A percentile compares a stretch with the other conserved stretches of the same genome.
These are phyloP conservation scores for Salvia miltiorrhiza DNA, from an alignment of 257 asterid genomes.

Conservation along the genomic window DNA sequence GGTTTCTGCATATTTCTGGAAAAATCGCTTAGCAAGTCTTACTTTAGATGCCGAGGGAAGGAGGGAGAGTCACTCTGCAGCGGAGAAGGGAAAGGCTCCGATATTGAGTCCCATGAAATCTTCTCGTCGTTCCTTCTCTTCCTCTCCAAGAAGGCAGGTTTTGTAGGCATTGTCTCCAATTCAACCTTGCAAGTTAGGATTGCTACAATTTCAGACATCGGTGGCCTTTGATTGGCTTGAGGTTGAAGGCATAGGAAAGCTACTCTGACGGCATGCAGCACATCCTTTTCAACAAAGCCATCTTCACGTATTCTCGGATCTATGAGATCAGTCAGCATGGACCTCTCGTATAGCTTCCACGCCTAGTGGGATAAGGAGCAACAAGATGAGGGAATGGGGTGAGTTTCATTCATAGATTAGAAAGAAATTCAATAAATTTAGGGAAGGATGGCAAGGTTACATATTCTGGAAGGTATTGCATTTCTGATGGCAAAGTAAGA, in stretches of 20 bases:
- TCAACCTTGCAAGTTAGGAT: slow-evolving; percentile 61
- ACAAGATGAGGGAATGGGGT: neutral
- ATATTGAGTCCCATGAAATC: slow-evolving; percentile 54
- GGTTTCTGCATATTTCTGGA: slow-evolving; percentile 7
- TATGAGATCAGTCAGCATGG: slow-evolving; percentile 51
- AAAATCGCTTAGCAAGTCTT: slow-evolving; percentile 11
- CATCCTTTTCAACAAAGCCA: slow-evolving; percentile 40
- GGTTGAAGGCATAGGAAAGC: slow-evolving; percentile 70
- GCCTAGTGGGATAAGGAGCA: slow-evolving; percentile 38
- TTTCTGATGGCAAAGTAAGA: slow-evolving; percentile 61
- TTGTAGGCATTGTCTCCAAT: slow-evolving; percentile 33
- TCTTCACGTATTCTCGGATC: slow-evolving; percentile 54
- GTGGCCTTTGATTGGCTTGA: slow-evolving; percentile 61
- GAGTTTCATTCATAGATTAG: neutral
- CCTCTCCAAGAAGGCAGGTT: slow-evolving; percentile 59
- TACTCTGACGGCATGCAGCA: slow-evolving; percentile 47
- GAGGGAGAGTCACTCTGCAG: slow-evolving; percentile 44
- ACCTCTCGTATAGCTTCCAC: slow-evolving; percentile 67
- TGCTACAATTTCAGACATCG: slow-evolving; percentile 82
- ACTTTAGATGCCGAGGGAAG: slow-evolving; percentile 31
- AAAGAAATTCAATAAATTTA: neutral
- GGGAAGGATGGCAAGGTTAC: slow-evolving; percentile 27
- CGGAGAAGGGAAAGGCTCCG: slow-evolving; percentile 66
- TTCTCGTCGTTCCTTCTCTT: slow-evolving; percentile 37
- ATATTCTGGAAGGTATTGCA: slow-evolving; percentile 79